phyloP scores from a whole-genome alignment of 2,329 filamentous ascomycete species.

The Verticillium nubilum region DNA sequence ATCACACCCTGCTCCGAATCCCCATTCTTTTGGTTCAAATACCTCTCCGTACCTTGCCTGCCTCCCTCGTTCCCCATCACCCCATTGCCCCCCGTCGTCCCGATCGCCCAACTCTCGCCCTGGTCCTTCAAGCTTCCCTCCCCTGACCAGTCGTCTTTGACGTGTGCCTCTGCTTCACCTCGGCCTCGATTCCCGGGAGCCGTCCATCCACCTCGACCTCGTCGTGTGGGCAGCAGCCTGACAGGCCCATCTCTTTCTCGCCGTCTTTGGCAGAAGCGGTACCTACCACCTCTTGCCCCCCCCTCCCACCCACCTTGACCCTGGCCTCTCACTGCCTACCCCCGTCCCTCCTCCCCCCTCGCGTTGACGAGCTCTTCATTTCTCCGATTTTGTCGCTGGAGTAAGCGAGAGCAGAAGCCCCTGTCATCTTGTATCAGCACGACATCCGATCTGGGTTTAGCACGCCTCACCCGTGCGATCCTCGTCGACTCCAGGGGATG shows the following conservation, averaged over 20 bases:
- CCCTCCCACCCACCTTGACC: constrained; percentile 3
- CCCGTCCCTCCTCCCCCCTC: neutral
- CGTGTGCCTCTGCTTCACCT: neutral
- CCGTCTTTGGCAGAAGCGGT: neutral
- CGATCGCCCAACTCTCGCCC: constrained; percentile 6
- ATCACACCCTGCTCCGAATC: constrained; percentile 25
- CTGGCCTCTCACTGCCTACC: neutral
- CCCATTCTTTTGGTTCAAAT: constrained; percentile 28
- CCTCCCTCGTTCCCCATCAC: constrained; percentile 10
- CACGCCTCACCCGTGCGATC: constrained; percentile 43
- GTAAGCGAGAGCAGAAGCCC: constrained; percentile 8
- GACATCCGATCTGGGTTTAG: constrained; percentile 32
- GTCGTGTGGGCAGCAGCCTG: neutral
- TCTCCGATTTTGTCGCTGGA: constrained; percentile 13
- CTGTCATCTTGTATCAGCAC: constrained; percentile 14
- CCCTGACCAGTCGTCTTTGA: neutral
- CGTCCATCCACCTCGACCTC: neutral
- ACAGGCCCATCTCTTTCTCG: neutral
- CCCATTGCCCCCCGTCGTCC: constrained; percentile 22
- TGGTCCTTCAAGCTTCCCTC: neutral
- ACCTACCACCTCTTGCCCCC: neutral
- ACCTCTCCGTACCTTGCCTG: constrained; percentile 19
- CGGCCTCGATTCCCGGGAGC: neutral
- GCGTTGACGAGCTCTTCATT: constrained; percentile 5
- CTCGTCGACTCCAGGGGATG: constrained; percentile 35